A percentile compares a stretch with the other conserved stretches of the same genome.
Evolutionary conservation across 31 red algal genomes (phyloP).

Genomic region (Odonthalia washingtoniensis): DNA sequence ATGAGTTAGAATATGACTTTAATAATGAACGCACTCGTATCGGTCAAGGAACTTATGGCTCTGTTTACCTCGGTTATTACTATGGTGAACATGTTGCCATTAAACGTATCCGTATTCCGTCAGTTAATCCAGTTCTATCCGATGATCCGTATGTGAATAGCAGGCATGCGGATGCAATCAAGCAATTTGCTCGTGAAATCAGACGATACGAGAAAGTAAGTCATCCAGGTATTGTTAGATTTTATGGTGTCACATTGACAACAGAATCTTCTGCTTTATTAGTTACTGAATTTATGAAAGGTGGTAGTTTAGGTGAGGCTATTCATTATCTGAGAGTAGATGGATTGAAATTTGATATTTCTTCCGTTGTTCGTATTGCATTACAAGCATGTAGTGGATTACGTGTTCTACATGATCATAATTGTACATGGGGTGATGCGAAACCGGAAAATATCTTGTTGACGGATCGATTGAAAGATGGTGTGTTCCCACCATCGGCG

Average conservation of each 20-base stretch:
- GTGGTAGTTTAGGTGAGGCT: conserved; percentile 58
- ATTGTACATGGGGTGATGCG: conserved; percentile 71
- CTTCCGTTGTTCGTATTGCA: conserved; percentile 42
- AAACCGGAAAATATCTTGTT: conserved; percentile 78
- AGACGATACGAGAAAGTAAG: conserved; percentile 52
- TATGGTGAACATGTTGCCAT: conserved; percentile 58
- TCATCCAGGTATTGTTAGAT: conserved; percentile 64
- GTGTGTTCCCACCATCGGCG: conserved; percentile 45
- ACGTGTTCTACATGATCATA: conserved; percentile 55
- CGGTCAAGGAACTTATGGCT: conserved; percentile 66
- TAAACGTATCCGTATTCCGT: conserved; percentile 54
- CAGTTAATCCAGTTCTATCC: conserved; percentile 3
- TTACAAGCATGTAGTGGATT: conserved; percentile 63
- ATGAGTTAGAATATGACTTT: conserved; percentile 53
- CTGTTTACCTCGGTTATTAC: conserved; percentile 60
- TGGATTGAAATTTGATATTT: conserved; percentile 22
- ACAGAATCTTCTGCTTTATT: conserved; percentile 28
- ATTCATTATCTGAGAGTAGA: conserved; percentile 46
- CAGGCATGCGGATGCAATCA: conserved; percentile 23
- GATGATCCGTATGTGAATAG: conserved; percentile 29
- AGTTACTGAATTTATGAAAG: conserved; percentile 67
- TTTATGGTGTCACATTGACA: conserved; percentile 54
- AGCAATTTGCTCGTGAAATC: conserved; percentile 67
- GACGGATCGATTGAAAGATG: conserved; percentile 38
- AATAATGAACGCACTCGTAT: conserved; percentile 27